Base-by-base conservation (phyloP, 148 eudicot species). In the Gaultheria prostrata region DNA sequence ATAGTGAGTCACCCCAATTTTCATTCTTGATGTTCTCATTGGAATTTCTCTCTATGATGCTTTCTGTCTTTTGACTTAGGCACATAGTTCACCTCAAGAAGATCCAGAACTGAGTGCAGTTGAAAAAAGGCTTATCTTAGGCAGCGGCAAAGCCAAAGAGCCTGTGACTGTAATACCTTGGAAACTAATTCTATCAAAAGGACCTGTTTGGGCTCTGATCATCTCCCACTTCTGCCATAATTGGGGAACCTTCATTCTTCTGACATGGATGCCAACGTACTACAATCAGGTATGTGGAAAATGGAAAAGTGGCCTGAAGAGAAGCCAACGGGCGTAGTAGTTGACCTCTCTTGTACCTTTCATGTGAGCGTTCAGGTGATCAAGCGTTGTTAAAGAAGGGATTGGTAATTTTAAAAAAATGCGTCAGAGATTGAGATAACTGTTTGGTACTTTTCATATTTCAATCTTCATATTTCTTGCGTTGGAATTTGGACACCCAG, bases 181-280 rank as follows among this genome's bases (percentile, higher is more conserved):
- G 99, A 95, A 90, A 83, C 85, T 91, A 78, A 97, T 97, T 85
- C 89, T 97, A 81, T 93, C 99, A 56, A 97, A 97, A 88, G 89
- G 90, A 83, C 96, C 98, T 33, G 98, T 97, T 50, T 97, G 99
- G 99, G 99, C 99, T 80, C 98, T 97, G 81, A 97, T 97, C 56
- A 85, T 97, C 83, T 97, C 99, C 88, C 99, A 97, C 87, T 97
- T 97, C 80, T 97, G 99, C 86, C 99, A 97, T 87, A 97, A 97
- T 56, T 97, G 98, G 99, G 99, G 98, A 85, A 97, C 99, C 49
- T 97, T 97, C 86, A 97, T 97, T 87, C 95, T 97, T 59, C 85
- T 97, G 82, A 97, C 99, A 65, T 97, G 99, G 99, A 97, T 97
- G 99, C 99, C 98, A 13, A 97, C 99, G 17, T 97, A 97, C 87